These are phyloP conservation scores for Isatis tinctoria DNA, from an alignment of 345 rosid genomes.

Conservation along the genomic window DNA sequence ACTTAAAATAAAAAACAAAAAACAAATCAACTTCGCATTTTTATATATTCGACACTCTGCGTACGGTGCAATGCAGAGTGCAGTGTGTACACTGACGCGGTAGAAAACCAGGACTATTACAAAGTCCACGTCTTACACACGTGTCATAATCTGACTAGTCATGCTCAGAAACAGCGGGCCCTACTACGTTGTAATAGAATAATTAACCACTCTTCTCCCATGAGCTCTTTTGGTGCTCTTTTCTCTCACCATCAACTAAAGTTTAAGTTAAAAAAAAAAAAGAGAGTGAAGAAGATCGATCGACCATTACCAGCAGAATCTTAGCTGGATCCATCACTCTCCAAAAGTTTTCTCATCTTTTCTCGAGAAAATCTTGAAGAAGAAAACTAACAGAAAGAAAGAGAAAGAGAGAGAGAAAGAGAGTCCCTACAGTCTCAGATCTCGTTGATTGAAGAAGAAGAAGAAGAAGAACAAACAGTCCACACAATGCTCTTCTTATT, in stretches of 20 bases:
- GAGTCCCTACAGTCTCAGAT: conserved; percentile 9
- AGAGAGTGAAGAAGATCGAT: conserved; percentile 14
- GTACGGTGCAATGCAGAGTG: not conserved
- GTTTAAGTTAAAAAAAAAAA: not conserved
- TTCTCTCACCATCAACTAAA: conserved; percentile 14
- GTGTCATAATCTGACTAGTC: conserved; percentile 5
- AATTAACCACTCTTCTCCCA: conserved; percentile 17
- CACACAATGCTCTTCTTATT: conserved; percentile 47
- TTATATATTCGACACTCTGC: not conserved
- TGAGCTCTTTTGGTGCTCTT: conserved; percentile 22
- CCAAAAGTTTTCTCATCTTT: not conserved
- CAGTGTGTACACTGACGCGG: conserved; percentile 12
- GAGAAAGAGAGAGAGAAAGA: not conserved
- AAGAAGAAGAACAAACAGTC: not conserved
- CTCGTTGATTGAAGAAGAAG: not conserved
- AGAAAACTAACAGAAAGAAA: conserved; percentile 6
- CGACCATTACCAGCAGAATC: conserved; percentile 49
- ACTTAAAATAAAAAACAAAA: not conserved
- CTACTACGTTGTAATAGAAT: conserved; percentile 19
- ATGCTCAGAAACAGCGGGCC: not conserved
- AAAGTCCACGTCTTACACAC: conserved; percentile 23
- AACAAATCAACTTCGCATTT: conserved; percentile 15
- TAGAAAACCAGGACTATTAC: conserved; percentile 17
- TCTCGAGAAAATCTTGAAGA: conserved; percentile 4
- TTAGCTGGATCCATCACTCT: conserved; percentile 66